Percentiles rank a stretch among this genome's conserved stretches.
These are phyloP conservation scores for Coccomyxa sp. DNA, from an alignment of 139 green algal species.

Conservation along the genomic window DNA sequence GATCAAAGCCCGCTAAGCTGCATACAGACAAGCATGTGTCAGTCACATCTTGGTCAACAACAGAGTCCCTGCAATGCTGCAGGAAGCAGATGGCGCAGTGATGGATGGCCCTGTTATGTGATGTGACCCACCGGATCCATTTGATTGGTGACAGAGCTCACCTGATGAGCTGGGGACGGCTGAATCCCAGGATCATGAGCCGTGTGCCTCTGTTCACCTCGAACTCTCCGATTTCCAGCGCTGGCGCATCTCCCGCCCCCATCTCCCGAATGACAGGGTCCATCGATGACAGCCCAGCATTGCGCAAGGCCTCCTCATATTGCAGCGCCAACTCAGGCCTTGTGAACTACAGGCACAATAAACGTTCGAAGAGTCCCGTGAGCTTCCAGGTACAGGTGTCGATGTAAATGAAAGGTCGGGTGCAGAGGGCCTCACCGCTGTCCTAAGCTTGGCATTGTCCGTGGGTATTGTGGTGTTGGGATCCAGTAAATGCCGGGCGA, in stretches of 20 bases:
- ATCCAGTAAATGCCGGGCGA: conserved; percentile 24
- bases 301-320: conserved; percentile 10
- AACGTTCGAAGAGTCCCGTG: neutral
- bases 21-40: neutral
- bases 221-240: conserved; percentile 16
- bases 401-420: neutral
- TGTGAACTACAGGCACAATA: conserved; percentile 4
- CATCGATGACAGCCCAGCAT: neutral
- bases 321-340: neutral
- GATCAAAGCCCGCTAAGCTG: conserved; percentile 1
- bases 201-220: neutral
- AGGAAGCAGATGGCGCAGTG: too few relatives aligned
- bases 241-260: neutral
- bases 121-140: neutral
- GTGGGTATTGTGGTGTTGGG: conserved; percentile 18
- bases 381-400: neutral
- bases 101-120: too few relatives aligned
- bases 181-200: conserved; percentile 11
- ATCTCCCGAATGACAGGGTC: conserved; percentile 3
- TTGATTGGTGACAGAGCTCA: neutral
- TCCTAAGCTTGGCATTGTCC: conserved; percentile 5
- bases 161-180: conserved; percentile 10
- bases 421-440: neutral
- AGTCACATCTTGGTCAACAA: too few relatives aligned
- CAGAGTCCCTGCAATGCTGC: too few relatives aligned